phyloP scores from a whole-genome alignment of 2,329 filamentous ascomycete species.

The Amauroascus niger region DNA sequence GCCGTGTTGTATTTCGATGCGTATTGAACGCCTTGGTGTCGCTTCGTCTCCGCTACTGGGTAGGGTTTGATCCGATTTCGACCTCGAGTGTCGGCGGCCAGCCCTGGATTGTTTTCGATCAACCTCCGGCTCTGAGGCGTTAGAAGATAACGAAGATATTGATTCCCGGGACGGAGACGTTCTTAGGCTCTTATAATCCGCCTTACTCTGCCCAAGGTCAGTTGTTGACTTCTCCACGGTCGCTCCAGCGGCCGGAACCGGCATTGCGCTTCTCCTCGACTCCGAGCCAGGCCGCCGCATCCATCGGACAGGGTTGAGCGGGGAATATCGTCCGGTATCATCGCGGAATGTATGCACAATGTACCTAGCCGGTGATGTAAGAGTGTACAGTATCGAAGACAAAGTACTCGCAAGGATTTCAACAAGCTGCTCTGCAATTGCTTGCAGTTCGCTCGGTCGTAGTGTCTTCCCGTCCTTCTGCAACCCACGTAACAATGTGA shows the following conservation, averaged over 20 bases:
- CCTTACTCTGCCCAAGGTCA: constrained; percentile 20
- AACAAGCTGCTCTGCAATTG: constrained; percentile 59
- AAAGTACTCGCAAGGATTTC: constrained; percentile 64
- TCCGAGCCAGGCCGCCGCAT: constrained; percentile 18
- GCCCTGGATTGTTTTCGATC: constrained; percentile 25
- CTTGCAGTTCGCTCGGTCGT: constrained; percentile 35
- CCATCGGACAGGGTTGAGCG: constrained; percentile 10
- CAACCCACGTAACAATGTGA: constrained; percentile 50
- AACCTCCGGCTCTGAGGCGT: constrained; percentile 48
- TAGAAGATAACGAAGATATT: constrained; percentile 40
- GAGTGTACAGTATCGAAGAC: constrained; percentile 65
- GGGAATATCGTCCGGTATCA: constrained; percentile 58
- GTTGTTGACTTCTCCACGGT: constrained; percentile 21
- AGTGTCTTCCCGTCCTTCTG: constrained; percentile 29
- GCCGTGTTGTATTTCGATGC: constrained; percentile 81
- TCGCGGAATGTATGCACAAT: constrained; percentile 75
- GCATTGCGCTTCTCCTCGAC: constrained; percentile 2
- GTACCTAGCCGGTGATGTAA: constrained; percentile 73
- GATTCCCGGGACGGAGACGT: constrained; percentile 28
- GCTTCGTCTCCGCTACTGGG: constrained; percentile 47
- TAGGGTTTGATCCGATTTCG: constrained; percentile 23
- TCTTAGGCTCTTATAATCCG: constrained; percentile 23
- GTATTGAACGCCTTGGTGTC: constrained; percentile 67
- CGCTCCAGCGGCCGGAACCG: constrained; percentile 18
- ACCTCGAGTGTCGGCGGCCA: constrained; percentile 17